phyloP scores from a whole-genome alignment of 495 filamentous ascomycete genomes.

The Platismatia glauca region DNA sequence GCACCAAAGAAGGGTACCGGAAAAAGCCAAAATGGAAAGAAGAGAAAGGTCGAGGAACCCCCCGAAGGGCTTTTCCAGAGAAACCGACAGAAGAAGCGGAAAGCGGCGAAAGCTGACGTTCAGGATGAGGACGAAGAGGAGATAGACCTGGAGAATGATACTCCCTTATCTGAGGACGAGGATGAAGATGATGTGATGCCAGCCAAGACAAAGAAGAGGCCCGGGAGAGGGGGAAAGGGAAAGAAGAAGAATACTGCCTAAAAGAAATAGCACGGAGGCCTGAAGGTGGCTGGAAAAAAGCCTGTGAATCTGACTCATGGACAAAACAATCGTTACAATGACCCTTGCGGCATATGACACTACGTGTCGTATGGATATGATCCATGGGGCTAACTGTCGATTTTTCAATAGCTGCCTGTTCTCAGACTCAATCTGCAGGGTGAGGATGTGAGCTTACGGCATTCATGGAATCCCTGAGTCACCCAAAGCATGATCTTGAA shows the following conservation, averaged over 20 bases:
- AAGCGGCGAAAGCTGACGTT: constrained; percentile 6
- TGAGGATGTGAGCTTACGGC: neutral
- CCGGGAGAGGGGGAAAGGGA: neutral
- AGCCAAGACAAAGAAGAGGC: neutral
- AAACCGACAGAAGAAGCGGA: constrained; percentile 33
- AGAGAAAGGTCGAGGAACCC: constrained; percentile 42
- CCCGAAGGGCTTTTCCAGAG: constrained; percentile 62
- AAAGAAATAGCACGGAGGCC: neutral
- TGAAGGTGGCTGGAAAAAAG: neutral
- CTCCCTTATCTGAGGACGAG: neutral
- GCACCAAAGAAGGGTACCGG: constrained; percentile 11
- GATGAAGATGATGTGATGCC: constrained; percentile 14
- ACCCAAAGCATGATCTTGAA: neutral
- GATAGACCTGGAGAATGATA: constrained; percentile 7
- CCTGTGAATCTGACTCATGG: neutral
- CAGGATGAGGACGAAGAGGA: constrained; percentile 14
- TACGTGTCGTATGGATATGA: too few species aligned
- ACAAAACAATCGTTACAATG: neutral
- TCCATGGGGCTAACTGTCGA: too few species aligned
- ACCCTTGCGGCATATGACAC: neutral
- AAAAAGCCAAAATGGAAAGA: constrained; percentile 27
- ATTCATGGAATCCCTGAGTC: neutral
- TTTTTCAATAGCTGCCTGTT: too few species aligned
- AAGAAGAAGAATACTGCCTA: constrained; percentile 1
- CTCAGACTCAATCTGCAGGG: neutral